Evolutionary conservation across 225 moss, liverwort and hornwort genomes (phyloP), one percentile per base, ranked within the genome.

Genomic region (Straminergon stramineum): DNA sequence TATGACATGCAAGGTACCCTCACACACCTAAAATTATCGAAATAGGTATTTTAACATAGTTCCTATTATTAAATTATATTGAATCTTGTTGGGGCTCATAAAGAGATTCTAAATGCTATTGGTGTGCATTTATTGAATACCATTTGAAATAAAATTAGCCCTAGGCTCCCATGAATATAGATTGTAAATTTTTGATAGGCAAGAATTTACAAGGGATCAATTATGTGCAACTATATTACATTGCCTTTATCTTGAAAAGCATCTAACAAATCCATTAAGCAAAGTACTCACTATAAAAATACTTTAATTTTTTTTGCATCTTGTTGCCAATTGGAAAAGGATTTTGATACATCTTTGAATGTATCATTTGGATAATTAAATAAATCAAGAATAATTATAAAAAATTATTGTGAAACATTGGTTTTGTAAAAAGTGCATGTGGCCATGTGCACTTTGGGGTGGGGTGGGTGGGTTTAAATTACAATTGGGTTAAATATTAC

Each of bases 151-250:
- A 41, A 26, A 41, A 41, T 71, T 41, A 26, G 9, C 5, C 27
- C 3, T 73, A 43, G 2, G 3, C 2, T 73, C 5, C 16, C 3
- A 27, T 73, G 5, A 71, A 73, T 27, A 43, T 9, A 41, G 15
- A 5, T 43, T 43, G 27, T 27, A 28, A 27, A 43, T 43, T 73
- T 43, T 1, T 43, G 0, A 5, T 16, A 43, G 4, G 9, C 3
- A 71, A 41, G 15, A 71, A 41, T 71, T 15, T 8, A 41, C 2
- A 27, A 27, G 5, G 5, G 15, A 41, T 9, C 2, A 73, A 43
- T 27, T 27, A 10, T 0, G 0, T 73, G 10, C 73, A 73, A 43
- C 1, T 43, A 16, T 0, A 0, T 43, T 43, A 28, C 10, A 16
- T 43, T 73, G 71, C 15, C 16, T 43, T 43, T 6, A 43, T 43